Base-by-base conservation (phyloP, 257 asterid genomes). In the Rubia yunnanensis region DNA sequence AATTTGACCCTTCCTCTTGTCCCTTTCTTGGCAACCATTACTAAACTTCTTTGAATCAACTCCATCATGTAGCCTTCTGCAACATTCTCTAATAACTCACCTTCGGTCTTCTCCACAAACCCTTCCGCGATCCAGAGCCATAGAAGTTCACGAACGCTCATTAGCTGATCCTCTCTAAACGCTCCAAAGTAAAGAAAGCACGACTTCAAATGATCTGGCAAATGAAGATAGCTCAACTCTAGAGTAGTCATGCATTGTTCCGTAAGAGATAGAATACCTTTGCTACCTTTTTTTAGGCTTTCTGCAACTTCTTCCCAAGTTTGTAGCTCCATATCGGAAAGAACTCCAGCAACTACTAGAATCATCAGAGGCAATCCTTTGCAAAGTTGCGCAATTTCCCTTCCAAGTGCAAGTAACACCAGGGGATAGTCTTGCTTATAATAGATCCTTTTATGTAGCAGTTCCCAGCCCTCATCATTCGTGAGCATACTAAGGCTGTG, bases 31-130 rank as follows among this genome's bases (percentile, higher is more conserved):
- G 56, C 26, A 20, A 49, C 26, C 56, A 49, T 49, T 5, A 49
- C 56, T 49, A 49, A 49, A 49, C 56, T 49, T 49, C 56, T 49
- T n/a, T 49, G 56, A 49, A 49, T 49, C 56, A 49, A n/a, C 56
- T 49, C 56, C 56, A 49, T 49, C 56, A 49, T 49, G 56, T 49
- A 49, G 56, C 56, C 24, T 20, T 49, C 56, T 49, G 56, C 56
- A 49, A 5, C 56, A 49, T 49, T 24, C 56, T 49, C 56, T n/a
- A 49, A 49, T 5, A 5, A 4, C 56, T 49, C 56, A 5, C 26
- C 11, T 5, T 49, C 56, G 5, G 56, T 49, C 18, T 17, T 48
- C 24, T 48, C 54, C 54, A 48, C 54, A 4, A 48, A 48, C 15
- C 54, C 54, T 48, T 48, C 54, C 0, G 54, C 54, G 2, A 48